These are phyloP conservation scores for Ustilaginoidea virens DNA, from an alignment of 2,329 filamentous ascomycete species.

Conservation along the genomic window DNA sequence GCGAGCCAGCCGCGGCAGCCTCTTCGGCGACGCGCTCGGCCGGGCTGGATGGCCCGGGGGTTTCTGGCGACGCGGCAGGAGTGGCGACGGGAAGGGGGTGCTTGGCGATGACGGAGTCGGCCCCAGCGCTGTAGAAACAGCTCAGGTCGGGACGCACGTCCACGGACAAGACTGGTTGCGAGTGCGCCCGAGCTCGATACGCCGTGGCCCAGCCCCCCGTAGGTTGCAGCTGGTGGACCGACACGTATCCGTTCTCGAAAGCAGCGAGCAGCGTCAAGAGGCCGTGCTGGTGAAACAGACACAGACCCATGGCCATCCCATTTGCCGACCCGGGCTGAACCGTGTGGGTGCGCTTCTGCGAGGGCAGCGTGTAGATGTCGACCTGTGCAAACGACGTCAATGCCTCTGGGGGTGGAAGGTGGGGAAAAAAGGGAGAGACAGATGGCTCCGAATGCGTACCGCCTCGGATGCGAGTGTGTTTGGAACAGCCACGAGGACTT, in stretches of 20 bases:
- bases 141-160: constrained; percentile 33
- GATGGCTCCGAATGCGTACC: constrained; percentile 25
- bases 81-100: constrained; percentile 43
- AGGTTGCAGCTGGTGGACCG: constrained; percentile 40
- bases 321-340: constrained; percentile 33
- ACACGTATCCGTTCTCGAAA: constrained; percentile 72
- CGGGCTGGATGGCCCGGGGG: constrained; percentile 4
- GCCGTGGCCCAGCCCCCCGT: constrained; percentile 29
- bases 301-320: constrained; percentile 83
- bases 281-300: constrained; percentile 35
- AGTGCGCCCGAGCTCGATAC: constrained; percentile 55
- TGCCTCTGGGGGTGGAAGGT: neutral
- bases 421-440: neutral
- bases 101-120: constrained; percentile 64
- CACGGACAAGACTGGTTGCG: constrained; percentile 69
- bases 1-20: constrained; percentile 6
- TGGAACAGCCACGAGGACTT: constrained; percentile 62
- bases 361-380: constrained; percentile 73
- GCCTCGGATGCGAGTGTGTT: constrained; percentile 60
- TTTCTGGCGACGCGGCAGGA: constrained; percentile 17
- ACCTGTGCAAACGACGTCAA: constrained; percentile 27
- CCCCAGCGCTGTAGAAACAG: constrained; percentile 65
- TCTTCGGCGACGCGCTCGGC: constrained; percentile 4
- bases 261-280: constrained; percentile 53
- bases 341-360: constrained; percentile 50